Base-by-base conservation (phyloP, 1,284 basidiomycete genomes). In the Pholiota adiposa region DNA sequence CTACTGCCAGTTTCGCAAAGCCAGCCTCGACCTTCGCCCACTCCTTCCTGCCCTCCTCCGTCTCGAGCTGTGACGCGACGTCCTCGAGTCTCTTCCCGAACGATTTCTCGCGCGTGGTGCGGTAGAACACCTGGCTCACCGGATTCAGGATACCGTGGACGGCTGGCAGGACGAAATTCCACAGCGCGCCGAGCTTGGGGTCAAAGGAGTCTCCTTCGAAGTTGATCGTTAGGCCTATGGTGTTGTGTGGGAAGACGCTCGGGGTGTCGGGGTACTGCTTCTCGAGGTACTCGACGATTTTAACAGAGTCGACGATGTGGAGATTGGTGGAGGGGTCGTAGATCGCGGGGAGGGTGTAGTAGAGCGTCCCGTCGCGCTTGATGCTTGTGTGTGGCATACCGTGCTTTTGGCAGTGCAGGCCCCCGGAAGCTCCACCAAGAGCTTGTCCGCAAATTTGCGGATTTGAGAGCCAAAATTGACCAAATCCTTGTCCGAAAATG, bases 211-310 rank as follows among this genome's bases (percentile, higher is more conserved):
- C 63, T 16, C 60, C 44, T 64, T 77, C 77, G 23, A 71, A 70
- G n/a, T n/a, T n/a, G 14, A 57, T 55, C 36, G 43, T 59, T 29
- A 60, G 48, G 2, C 52, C 60, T 9, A 51, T 25, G 14, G 51
- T 59, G 21, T 58, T 41, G 1, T 65, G 27, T 0, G 71, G 72
- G 48, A 76, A 69, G 14, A 74, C 56, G 11, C 56, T 59, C 1
- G 72, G 72, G 8, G 74, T 76, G 40, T 77, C 70, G 1, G 83
- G 82, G 67, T 83, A 85, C 8, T 73, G 72, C 36, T 70, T 65
- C 59, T 84, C 82, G 50, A 84, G 75, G 61, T 83, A 84, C 25
- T 74, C 66, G 0, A 77, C 80, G 60, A 84, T 84, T 5, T 59
- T 56, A 8, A 65, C 29, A 0, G 81, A 82, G 21, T 84, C 82